Evolutionary conservation across 2,329 filamentous ascomycete genomes (phyloP).

Genomic region (Fusarium staphyleae): DNA sequence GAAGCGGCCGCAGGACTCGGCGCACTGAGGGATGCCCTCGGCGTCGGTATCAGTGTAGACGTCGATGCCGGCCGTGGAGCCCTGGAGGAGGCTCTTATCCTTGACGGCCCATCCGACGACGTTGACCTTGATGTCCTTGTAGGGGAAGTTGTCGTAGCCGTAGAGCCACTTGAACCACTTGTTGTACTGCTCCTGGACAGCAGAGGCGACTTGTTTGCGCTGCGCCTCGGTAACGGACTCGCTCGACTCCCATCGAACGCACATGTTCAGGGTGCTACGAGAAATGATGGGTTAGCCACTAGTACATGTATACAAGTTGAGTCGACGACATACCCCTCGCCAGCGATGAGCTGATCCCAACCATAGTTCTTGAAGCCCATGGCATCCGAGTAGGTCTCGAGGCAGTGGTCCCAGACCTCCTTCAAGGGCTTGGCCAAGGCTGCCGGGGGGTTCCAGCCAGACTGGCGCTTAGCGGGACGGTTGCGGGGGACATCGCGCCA

Average conservation of each 20-base stretch:
- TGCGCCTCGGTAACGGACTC: constrained; percentile 48
- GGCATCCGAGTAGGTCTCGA: constrained; percentile 38
- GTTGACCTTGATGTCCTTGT: constrained; percentile 47
- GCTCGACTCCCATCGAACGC: constrained; percentile 54
- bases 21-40: constrained; percentile 52
- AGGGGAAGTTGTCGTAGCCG: constrained; percentile 55
- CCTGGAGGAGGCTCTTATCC: constrained; percentile 48
- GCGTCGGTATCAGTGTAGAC: constrained; percentile 52
- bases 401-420: constrained; percentile 45
- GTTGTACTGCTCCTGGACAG: constrained; percentile 47
- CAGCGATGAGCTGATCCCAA: constrained; percentile 46
- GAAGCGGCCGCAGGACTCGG: constrained; percentile 50
- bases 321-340: constrained; percentile 28
- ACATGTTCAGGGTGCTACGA: constrained; percentile 40
- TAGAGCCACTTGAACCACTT: constrained; percentile 53
- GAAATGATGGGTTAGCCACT: too few species aligned
- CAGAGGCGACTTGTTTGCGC: constrained; percentile 47
- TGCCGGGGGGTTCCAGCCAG: constrained; percentile 42
- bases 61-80: constrained; percentile 47
- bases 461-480: constrained; percentile 40
- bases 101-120: constrained; percentile 55
- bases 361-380: constrained; percentile 45
- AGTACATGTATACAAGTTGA: too few species aligned
- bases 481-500: constrained; percentile 24
- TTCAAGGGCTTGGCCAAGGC: constrained; percentile 38